Evolutionary conservation across 148 eudicot genomes (phyloP).

Genomic region (Talinum fruticosum): DNA sequence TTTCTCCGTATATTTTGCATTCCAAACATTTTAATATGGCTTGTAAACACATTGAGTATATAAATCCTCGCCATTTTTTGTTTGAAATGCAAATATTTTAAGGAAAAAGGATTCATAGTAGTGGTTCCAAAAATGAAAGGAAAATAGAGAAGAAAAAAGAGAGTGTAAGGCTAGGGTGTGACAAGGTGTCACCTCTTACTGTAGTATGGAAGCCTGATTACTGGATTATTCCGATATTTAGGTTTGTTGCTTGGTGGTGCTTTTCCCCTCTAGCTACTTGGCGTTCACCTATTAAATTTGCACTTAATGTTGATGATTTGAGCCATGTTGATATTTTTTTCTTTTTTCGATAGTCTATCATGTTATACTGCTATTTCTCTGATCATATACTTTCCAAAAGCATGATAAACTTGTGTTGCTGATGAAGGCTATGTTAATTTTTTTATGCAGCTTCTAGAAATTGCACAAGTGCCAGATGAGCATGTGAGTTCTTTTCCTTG

Average conservation of each 20-base stretch:
- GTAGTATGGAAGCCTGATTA: not conserved
- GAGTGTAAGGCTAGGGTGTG: not conserved
- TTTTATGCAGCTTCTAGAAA: slow-evolving; percentile 87
- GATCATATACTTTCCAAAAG: not conserved
- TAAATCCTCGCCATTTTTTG: no score
- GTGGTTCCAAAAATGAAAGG: no score
- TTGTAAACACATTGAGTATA: no score
- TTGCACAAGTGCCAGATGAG: slow-evolving; percentile 94
- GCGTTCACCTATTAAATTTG: not conserved
- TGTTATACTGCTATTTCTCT: not conserved
- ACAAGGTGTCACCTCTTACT: no score
- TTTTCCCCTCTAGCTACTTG: not conserved
- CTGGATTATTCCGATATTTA: not conserved
- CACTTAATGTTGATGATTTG: not conserved
- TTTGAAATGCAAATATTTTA: no score
- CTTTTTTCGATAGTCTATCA: not conserved
- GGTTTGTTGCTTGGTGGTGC: not conserved
- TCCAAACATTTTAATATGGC: no score
- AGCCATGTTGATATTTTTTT: no score
- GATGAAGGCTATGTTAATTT: slow-evolving; percentile 10
- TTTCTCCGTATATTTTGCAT: no score
- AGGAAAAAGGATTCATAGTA: no score
- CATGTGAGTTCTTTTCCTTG: slow-evolving; percentile 52
- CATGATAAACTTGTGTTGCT: not conserved
- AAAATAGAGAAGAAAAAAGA: not conserved